These are phyloP conservation scores for Sporothrix schenckii DNA, from an alignment of 2,329 filamentous ascomycete species.

Conservation along the genomic window DNA sequence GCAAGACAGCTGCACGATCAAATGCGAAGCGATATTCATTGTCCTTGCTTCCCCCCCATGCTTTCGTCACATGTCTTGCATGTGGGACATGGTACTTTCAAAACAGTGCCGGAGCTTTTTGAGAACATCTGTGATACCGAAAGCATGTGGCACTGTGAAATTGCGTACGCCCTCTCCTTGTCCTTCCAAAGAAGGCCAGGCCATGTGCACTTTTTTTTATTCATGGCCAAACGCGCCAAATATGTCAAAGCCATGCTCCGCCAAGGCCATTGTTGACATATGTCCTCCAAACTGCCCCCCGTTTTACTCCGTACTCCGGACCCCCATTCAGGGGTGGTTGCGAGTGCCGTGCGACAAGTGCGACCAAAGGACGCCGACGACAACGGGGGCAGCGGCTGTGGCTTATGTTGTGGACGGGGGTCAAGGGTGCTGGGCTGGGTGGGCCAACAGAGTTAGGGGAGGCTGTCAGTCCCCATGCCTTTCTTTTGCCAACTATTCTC, in stretches of 20 bases:
- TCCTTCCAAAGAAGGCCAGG: neutral
- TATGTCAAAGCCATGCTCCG: neutral
- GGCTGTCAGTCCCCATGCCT: neutral
- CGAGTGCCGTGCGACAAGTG: slow-evolving; percentile 23
- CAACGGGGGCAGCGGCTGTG: neutral
- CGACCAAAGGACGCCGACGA: neutral
- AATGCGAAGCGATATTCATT: slow-evolving; percentile 9
- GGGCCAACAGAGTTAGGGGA: neutral
- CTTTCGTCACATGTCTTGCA: slow-evolving; percentile 18
- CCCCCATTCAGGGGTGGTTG: neutral
- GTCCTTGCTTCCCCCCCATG: neutral
- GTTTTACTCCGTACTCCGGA: neutral
- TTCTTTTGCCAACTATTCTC: neutral
- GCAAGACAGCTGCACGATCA: neutral
- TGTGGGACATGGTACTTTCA: neutral
- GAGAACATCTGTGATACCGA: neutral
- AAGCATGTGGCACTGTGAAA: slow-evolving; percentile 19
- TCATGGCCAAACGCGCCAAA: neutral
- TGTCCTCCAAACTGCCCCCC: neutral
- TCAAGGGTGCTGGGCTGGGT: slow-evolving; percentile 4
- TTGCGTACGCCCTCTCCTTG: neutral
- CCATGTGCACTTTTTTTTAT: neutral
- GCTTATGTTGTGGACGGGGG: slow-evolving; percentile 13
- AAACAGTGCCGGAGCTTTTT: neutral
- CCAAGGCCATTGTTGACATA: neutral